Evolutionary conservation across 2,329 filamentous ascomycete genomes (phyloP).

Genomic region (Ophiostoma sp.): DNA sequence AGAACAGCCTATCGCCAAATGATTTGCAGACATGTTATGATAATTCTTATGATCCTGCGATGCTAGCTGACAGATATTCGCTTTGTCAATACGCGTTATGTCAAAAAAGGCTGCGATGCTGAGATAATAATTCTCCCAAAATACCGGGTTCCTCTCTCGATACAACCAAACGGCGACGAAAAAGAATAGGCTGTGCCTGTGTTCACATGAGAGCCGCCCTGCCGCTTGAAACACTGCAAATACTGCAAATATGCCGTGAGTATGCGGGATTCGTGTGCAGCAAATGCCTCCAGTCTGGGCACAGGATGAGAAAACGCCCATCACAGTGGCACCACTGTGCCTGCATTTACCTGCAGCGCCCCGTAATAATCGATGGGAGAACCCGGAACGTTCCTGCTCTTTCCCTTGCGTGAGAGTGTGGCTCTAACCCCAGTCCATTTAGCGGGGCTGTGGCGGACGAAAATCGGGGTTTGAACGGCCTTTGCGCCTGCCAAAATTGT

Average conservation of each 20-base stretch:
- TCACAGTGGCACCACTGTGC: slow-evolving; percentile 18
- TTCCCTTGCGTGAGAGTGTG: not conserved
- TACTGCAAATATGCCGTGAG: not conserved
- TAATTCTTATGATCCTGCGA: not conserved
- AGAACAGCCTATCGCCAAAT: not conserved
- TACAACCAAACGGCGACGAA: slow-evolving; percentile 18
- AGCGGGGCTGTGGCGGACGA: slow-evolving; percentile 22
- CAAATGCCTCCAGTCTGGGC: slow-evolving; percentile 15
- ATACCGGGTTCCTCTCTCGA: not conserved
- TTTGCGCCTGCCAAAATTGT: not conserved
- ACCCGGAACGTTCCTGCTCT: slow-evolving; percentile 16
- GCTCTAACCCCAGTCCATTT: not conserved
- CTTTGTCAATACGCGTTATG: not conserved
- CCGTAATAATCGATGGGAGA: slow-evolving; percentile 14
- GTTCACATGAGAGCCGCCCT: not conserved
- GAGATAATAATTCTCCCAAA: not conserved
- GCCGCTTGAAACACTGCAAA: not conserved
- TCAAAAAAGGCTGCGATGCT: not conserved
- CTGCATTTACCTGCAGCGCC: not conserved
- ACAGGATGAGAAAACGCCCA: not conserved
- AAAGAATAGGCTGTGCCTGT: slow-evolving; percentile 6
- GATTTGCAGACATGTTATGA: not conserved
- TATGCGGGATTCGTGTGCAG: slow-evolving; percentile 12
- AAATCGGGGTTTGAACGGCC: slow-evolving; percentile 29
- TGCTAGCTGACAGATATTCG: not conserved